Conservation (phyloP, 192 early-diverging fungal genomes). For the Coemansia sp. region DNA sequence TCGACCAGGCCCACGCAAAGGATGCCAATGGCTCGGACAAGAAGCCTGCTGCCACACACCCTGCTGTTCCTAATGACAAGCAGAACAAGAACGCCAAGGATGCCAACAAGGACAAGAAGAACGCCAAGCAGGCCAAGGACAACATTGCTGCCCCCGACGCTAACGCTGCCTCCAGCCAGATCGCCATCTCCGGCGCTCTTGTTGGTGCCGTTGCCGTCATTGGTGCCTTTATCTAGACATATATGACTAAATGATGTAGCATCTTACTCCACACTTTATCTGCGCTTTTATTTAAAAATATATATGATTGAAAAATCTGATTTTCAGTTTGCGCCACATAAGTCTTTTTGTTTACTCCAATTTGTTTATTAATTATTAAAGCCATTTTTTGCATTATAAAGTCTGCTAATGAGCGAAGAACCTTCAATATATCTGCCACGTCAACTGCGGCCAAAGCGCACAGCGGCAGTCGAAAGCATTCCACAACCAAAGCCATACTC, state of each 20-base stretch:
- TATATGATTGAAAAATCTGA: not conserved
- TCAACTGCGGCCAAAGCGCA: constrained; percentile 26
- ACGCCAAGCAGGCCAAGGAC: constrained; percentile 25
- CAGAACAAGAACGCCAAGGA: constrained; percentile 20
- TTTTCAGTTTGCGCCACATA: not conserved
- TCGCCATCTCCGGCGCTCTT: constrained; percentile 38
- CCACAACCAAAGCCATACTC: no score
- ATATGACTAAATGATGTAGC: not conserved
- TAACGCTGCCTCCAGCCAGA: constrained; percentile 38
- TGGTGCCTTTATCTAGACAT: constrained; percentile 32
- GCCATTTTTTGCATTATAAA: constrained; percentile 3
- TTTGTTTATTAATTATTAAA: constrained; percentile 9
- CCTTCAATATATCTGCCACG: constrained; percentile 44
- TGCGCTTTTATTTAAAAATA: not conserved
- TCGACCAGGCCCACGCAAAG: constrained; percentile 14
- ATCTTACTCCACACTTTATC: not conserved
- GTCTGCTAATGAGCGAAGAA: constrained; percentile 27
- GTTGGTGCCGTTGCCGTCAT: constrained; percentile 32
- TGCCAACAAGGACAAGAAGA: constrained; percentile 19
- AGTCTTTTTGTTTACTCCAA: not conserved
- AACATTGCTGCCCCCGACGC: constrained; percentile 24
- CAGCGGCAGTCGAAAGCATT: not conserved
- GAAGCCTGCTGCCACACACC: constrained; percentile 7
- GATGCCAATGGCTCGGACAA: constrained; percentile 3
- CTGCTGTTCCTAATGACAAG: not conserved